Conservation (phyloP, 148 eudicot genomes). For the Camellia japonica region DNA sequence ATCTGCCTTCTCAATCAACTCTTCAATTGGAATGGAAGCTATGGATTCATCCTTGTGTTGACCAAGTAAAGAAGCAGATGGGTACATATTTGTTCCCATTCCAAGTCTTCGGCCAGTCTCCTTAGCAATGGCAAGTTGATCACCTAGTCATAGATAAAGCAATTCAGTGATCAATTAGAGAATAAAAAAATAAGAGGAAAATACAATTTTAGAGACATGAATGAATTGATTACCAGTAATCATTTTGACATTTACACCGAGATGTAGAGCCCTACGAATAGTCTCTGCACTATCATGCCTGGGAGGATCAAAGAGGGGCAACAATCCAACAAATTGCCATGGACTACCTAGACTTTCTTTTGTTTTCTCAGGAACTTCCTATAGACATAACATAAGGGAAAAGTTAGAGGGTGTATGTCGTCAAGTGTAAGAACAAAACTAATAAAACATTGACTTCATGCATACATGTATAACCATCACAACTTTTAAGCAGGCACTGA, state of each 20-base stretch:
- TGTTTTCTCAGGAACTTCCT: slow-evolving; percentile 80
- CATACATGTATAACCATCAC: not conserved
- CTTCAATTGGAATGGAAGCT: slow-evolving; percentile 76
- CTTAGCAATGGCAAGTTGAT: slow-evolving; percentile 92
- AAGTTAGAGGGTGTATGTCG: slow-evolving; percentile 9
- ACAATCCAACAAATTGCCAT: slow-evolving; percentile 87
- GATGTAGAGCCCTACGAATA: slow-evolving; percentile 81
- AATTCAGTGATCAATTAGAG: not conserved
- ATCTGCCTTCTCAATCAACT: slow-evolving; percentile 89
- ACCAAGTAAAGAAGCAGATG: slow-evolving; percentile 85
- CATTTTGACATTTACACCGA: slow-evolving; percentile 95
- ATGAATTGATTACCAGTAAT: slow-evolving; percentile 62
- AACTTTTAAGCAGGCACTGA: not conserved
- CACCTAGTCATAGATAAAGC: slow-evolving; percentile 41
- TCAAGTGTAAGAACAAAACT: not conserved
- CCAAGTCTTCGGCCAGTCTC: slow-evolving; percentile 95
- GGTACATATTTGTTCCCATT: slow-evolving; percentile 97
- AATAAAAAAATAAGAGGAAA: not conserved
- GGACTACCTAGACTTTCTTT: slow-evolving; percentile 76
- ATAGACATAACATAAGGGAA: slow-evolving; percentile 6
- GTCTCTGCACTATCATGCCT: slow-evolving; percentile 94
- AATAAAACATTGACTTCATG: not conserved
- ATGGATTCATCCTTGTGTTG: slow-evolving; percentile 63
- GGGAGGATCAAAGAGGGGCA: slow-evolving; percentile 94
- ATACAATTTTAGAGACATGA: not conserved